Evolutionary conservation across 2,329 filamentous ascomycete species (phyloP).

Genomic region (Shiraia sp.): DNA sequence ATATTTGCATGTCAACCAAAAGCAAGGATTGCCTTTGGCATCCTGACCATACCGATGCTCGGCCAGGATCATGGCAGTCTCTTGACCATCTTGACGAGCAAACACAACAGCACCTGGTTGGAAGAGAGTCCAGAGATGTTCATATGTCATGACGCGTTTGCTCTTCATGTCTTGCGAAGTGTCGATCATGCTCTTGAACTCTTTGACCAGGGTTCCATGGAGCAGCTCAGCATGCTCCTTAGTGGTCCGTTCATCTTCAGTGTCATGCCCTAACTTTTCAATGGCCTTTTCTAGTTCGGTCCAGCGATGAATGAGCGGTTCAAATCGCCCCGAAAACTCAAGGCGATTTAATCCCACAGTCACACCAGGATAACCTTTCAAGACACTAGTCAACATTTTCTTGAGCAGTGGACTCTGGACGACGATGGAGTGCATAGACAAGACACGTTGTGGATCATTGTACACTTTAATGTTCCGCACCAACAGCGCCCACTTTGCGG

Average conservation of each 20-base stretch:
- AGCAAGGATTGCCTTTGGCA: slow-evolving; percentile 40
- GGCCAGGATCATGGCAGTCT: slow-evolving; percentile 35
- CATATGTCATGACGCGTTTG: slow-evolving; percentile 48
- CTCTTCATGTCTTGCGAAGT: slow-evolving; percentile 46
- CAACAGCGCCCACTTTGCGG: slow-evolving; percentile 59
- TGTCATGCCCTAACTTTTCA: slow-evolving; percentile 26
- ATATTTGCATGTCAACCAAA: slow-evolving; percentile 42
- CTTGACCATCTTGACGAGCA: slow-evolving; percentile 43
- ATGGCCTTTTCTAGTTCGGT: slow-evolving; percentile 40
- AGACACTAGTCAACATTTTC: slow-evolving; percentile 58
- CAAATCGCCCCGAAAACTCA: slow-evolving; percentile 64
- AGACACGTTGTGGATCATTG: slow-evolving; percentile 60
- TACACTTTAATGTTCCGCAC: slow-evolving; percentile 49
- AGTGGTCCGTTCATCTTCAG: slow-evolving; percentile 33
- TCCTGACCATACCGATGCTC: slow-evolving; percentile 40
- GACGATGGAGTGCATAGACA: slow-evolving; percentile 66
- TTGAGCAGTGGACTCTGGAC: slow-evolving; percentile 68
- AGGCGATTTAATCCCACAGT: slow-evolving; percentile 65
- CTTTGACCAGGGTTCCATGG: slow-evolving; percentile 42
- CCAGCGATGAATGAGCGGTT: slow-evolving; percentile 70
- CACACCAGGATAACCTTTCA: slow-evolving; percentile 64
- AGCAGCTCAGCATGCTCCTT: slow-evolving; percentile 47
- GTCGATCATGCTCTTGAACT: slow-evolving; percentile 49
- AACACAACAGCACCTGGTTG: slow-evolving; percentile 40
- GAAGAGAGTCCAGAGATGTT: slow-evolving; percentile 51